Conservation (phyloP, 352 stramenopile genomes). For the Pythium scleroteichum region DNA sequence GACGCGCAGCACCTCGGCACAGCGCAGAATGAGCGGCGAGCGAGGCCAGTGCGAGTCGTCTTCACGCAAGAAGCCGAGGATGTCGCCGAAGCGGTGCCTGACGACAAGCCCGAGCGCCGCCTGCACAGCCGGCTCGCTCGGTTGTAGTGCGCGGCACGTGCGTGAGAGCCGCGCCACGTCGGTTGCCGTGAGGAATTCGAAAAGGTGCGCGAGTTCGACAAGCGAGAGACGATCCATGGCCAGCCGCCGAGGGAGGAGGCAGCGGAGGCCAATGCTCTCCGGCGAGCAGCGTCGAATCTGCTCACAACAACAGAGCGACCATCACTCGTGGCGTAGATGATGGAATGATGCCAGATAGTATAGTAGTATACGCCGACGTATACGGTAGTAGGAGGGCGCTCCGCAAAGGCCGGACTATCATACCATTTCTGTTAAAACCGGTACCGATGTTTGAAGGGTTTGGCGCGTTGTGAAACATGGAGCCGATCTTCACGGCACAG, state of each 20-base stretch:
- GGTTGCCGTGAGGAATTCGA: slow-evolving; percentile 56
- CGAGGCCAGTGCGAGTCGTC: slow-evolving; percentile 62
- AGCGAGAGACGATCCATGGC: slow-evolving; percentile 67
- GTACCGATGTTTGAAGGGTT: neutral
- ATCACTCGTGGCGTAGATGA: slow-evolving; percentile 14
- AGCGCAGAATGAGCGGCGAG: slow-evolving; percentile 51
- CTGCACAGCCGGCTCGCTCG: slow-evolving; percentile 39
- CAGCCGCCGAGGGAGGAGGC: neutral
- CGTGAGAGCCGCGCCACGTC: slow-evolving; percentile 53
- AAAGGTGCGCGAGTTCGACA: slow-evolving; percentile 53
- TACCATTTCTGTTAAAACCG: slow-evolving; percentile 11
- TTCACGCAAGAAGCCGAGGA: slow-evolving; percentile 52
- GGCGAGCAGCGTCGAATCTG: slow-evolving; percentile 29
- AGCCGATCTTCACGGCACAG: slow-evolving; percentile 16
- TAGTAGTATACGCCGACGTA: no score
- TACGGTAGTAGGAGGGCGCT: no score
- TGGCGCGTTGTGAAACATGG: slow-evolving; percentile 1
- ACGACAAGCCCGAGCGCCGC: slow-evolving; percentile 60
- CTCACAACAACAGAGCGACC: slow-evolving; percentile 17
- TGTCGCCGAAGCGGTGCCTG: slow-evolving; percentile 52
- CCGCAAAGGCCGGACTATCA: no score
- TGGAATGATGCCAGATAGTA: slow-evolving; percentile 7
- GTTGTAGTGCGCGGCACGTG: slow-evolving; percentile 47
- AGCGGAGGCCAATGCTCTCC: neutral
- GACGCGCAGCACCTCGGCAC: slow-evolving; percentile 61